Percentiles rank a stretch among this genome's conserved stretches.
Evolutionary conservation across 2,329 filamentous ascomycete genomes (phyloP).

Genomic region (Chalaropsis ovoidea): DNA sequence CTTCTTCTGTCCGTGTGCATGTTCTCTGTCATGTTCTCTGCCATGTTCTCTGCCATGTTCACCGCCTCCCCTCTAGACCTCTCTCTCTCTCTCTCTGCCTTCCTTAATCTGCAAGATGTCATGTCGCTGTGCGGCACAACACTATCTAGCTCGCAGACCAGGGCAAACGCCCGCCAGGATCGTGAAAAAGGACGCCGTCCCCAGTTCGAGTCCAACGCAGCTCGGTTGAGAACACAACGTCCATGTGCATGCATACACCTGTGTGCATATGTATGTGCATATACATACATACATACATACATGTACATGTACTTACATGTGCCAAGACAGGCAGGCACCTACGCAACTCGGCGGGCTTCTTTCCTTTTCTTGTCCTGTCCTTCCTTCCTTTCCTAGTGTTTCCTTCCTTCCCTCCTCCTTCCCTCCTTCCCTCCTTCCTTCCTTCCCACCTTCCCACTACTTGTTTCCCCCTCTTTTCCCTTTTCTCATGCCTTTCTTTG

Average conservation of each 20-base stretch:
- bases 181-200: neutral
- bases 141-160: too few relatives aligned
- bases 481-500: neutral
- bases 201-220: neutral
- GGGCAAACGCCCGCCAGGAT: too few relatives aligned
- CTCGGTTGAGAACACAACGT: neutral
- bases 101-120: neutral
- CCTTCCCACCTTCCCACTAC: neutral
- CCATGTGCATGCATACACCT: neutral
- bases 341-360: neutral
- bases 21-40: too few relatives aligned
- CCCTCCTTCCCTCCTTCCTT: neutral
- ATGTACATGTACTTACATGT: neutral
- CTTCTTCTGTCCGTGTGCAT: too few relatives aligned
- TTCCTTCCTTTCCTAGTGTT: neutral
- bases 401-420: neutral
- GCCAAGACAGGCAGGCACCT: neutral
- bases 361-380: neutral
- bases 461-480: neutral
- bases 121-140: constrained; percentile 2
- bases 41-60: too few relatives aligned
- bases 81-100: too few relatives aligned
- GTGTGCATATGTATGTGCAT: neutral
- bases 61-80: too few relatives aligned
- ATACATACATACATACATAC: neutral